A percentile compares a stretch with the other conserved stretches of the same genome.
Evolutionary conservation across 768 basidiomycete genomes (phyloP).

Genomic region (Mycena maculata): DNA sequence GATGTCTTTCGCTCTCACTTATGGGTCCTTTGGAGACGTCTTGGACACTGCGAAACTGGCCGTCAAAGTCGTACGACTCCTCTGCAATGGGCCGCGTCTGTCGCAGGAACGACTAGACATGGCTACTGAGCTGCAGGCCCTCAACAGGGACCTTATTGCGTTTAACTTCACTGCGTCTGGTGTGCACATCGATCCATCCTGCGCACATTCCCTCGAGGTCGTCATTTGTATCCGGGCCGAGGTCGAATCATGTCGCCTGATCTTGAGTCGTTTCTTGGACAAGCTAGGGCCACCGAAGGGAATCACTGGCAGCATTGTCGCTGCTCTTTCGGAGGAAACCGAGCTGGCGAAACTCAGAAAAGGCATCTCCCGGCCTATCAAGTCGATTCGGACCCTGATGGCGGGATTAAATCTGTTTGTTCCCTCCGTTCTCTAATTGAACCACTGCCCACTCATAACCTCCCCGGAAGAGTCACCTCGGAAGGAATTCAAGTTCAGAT

Average conservation of each 20-base stretch:
- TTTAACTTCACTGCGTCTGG: background rate
- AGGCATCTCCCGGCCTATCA: background rate
- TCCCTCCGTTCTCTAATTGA: no score
- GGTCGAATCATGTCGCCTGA: background rate
- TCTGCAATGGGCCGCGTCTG: background rate
- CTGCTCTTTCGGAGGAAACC: background rate
- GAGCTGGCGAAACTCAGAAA: background rate
- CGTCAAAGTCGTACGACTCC: background rate
- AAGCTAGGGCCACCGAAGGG: background rate
- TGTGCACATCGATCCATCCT: background rate
- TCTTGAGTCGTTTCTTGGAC: background rate
- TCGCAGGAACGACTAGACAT: background rate
- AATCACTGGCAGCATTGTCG: background rate
- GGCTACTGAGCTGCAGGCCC: background rate
- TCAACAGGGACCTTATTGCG: background rate
- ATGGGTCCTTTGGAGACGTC: conserved; percentile 5
- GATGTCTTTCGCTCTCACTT: background rate
- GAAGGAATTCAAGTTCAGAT: background rate
- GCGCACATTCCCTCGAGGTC: background rate
- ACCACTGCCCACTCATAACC: no score
- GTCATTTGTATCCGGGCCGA: background rate
- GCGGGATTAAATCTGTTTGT: background rate
- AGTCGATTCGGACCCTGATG: background rate
- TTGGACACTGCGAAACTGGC: background rate
- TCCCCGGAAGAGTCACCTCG: background rate